Conservation (phyloP, 345 rosid species). For the Luvunga scandens region DNA sequence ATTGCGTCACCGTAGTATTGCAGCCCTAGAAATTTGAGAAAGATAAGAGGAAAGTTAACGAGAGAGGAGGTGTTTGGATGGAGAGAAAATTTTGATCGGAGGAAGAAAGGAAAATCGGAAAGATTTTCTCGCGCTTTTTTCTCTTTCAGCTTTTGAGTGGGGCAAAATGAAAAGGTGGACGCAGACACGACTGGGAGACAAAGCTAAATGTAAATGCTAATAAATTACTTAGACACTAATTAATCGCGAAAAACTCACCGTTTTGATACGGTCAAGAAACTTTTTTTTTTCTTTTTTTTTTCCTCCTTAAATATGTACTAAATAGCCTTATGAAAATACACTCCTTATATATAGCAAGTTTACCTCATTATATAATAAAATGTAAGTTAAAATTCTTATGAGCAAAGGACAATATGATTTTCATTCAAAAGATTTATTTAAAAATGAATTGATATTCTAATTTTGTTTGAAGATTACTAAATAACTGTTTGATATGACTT, state of each 20-base stretch:
- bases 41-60: neutral
- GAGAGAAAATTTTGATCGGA: constrained; percentile 1
- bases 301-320: too few species aligned
- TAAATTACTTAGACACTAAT: neutral
- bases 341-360: too few species aligned
- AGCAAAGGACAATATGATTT: too few species aligned
- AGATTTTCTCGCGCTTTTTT: constrained; percentile 13
- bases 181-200: neutral
- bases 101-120: neutral
- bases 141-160: neutral
- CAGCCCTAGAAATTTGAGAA: constrained; percentile 3
- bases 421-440: too few species aligned
- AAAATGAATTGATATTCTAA: too few species aligned
- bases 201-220: neutral
- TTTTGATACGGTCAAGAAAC: neutral
- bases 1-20: neutral
- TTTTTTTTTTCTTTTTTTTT: neutral
- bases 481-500: too few species aligned
- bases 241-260: neutral
- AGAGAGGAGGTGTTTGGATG: constrained; percentile 7
- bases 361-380: too few species aligned
- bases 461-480: too few species aligned
- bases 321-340: too few species aligned
- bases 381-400: too few species aligned
- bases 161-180: neutral